Evolutionary conservation across 345 rosid species (phyloP), one percentile per base, ranked within the genome.

Genomic region (Eutrema heterophyllum): DNA sequence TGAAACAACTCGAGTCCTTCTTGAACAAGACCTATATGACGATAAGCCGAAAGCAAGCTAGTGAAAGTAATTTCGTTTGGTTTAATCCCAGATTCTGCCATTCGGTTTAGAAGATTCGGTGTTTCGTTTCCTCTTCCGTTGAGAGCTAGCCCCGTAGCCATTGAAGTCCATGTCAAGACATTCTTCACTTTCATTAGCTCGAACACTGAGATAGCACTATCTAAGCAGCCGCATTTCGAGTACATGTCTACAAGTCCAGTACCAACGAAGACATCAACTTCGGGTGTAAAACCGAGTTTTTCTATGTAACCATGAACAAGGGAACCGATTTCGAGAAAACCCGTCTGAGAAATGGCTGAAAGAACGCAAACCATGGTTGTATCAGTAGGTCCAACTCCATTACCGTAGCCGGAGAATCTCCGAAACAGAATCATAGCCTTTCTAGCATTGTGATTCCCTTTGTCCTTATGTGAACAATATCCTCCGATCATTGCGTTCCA

Each of bases 401-500:
- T 21, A 66, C 56, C 36, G 16, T 72, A 74, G 51, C 62, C 60
- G 5, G 68, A 77, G 59, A 72, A 76, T 33, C 77, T 82, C 48
- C 70, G 75, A 72, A 85, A 86, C 81, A 89, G 72, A 68, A 76
- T 0, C 61, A 84, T 18, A 40, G 78, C 92, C 29, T 76, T 72
- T 6, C 54, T 52, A 1, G 86, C 83, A 72, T 58, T 80, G 39
- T 77, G 63, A 40, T 74, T 78, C 15, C 67, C 81, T 63, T 69
- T 85, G 10, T 72, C 84, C 65, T 67, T 83, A 66, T 40, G 84
- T 24, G 87, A 85, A 66, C 86, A 79, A 60, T 82, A 87, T 32
- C 85, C 95, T 6, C 69, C 78, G 43, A 87, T 81, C 88, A 87
- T 83, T 1, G 90, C 87, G 57, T 85, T 85, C 91, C 91, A 86